Conservation (phyloP, 371 early-diverging fungal species). For the Conidiobolus incongruus region DNA sequence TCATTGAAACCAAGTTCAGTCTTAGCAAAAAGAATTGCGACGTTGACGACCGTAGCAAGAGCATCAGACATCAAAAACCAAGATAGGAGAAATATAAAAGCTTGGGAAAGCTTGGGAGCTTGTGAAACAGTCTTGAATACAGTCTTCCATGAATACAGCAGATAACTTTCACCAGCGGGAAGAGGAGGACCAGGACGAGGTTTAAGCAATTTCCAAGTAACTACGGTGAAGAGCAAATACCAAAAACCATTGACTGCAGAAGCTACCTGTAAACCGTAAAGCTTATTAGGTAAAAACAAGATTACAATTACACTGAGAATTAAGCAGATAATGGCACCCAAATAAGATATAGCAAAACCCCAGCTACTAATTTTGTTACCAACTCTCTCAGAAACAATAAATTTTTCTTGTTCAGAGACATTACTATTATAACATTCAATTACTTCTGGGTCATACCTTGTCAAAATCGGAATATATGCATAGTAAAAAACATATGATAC, state of each 20-base stretch:
- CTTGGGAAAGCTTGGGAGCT: conserved; percentile 11
- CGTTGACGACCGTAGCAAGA: conserved; percentile 13
- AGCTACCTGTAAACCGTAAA: conserved; percentile 15
- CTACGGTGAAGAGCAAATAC: conserved; percentile 18
- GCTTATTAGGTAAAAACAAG: conserved; percentile 14
- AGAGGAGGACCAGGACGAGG: conserved; percentile 29
- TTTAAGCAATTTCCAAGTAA: conserved; percentile 13
- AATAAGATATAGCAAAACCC: conserved; percentile 18
- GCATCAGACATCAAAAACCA: conserved; percentile 20
- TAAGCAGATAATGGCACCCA: conserved; percentile 12
- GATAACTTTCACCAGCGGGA: conserved; percentile 14
- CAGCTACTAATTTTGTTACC: conserved; percentile 18
- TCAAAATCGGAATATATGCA: conserved; percentile 26
- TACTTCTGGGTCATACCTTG: conserved; percentile 17
- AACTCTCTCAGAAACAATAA: conserved; percentile 10
- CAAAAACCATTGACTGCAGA: conserved; percentile 21
- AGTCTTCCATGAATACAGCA: conserved; percentile 17
- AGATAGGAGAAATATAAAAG: conserved; percentile 14
- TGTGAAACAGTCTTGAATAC: conserved; percentile 10
- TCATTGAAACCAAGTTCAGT: conserved; percentile 1
- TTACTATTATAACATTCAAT: conserved; percentile 4
- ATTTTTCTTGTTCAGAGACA: not conserved
- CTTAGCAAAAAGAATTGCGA: conserved; percentile 13
- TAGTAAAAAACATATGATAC: conserved; percentile 27
- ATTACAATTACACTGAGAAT: conserved; percentile 10